Conservation (phyloP, 1,284 basidiomycete genomes). For the Tylopilus orsonianus region DNA sequence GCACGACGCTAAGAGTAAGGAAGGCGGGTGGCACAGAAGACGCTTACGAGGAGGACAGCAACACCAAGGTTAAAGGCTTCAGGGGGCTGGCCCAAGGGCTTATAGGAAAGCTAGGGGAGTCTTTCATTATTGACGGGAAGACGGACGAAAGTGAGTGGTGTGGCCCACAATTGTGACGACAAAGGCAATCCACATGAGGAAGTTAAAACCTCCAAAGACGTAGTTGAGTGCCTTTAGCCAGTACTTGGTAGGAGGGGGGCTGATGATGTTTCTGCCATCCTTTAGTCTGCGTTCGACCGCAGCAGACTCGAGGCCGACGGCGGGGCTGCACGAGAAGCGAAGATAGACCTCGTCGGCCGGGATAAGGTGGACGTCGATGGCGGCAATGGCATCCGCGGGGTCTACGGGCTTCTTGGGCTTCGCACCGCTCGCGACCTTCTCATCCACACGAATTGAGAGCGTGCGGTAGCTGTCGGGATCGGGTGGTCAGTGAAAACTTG, state of each 20-base stretch:
- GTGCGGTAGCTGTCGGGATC: constrained; percentile 38
- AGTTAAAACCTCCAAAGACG: constrained; percentile 54
- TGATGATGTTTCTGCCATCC: constrained; percentile 50
- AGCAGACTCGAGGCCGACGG: constrained; percentile 44
- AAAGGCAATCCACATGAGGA: constrained; percentile 53
- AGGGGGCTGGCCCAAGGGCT: constrained; percentile 46
- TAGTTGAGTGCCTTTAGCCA: constrained; percentile 51
- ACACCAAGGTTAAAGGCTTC: constrained; percentile 59
- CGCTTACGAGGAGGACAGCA: constrained; percentile 76
- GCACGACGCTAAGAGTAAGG: background rate
- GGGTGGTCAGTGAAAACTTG: background rate
- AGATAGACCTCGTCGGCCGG: constrained; percentile 41
- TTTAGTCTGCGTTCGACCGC: constrained; percentile 42
- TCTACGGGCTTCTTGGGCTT: constrained; percentile 27
- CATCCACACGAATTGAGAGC: constrained; percentile 42
- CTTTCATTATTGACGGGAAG: constrained; percentile 13
- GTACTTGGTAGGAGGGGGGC: constrained; percentile 46
- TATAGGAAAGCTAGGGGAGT: constrained; percentile 43
- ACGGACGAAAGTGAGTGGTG: background rate
- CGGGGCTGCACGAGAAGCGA: constrained; percentile 44
- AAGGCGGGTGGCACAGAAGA: constrained; percentile 30
- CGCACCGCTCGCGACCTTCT: constrained; percentile 18
- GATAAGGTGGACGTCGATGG: constrained; percentile 50
- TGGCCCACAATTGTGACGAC: constrained; percentile 43
- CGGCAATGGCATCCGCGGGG: constrained; percentile 40